phyloP scores from a whole-genome alignment of 257 asterid genomes.

The Mitragyna speciosa region DNA sequence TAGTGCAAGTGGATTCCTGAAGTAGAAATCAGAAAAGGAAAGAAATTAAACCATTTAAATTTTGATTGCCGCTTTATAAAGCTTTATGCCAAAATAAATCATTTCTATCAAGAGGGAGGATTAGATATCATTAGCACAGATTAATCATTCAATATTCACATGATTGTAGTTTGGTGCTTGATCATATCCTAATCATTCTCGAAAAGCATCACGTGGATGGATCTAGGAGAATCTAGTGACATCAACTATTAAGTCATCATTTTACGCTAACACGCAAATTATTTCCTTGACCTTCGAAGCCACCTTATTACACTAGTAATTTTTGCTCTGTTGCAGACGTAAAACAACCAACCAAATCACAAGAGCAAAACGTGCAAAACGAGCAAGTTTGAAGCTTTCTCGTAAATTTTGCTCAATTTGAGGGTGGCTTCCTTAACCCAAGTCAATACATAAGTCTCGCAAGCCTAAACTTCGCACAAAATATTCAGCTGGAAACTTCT shows the following conservation, averaged over 20 bases:
- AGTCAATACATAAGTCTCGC: not conserved
- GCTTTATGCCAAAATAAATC: not conserved
- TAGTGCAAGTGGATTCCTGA: slow-evolving; percentile 6
- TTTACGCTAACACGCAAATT: slow-evolving; percentile 12
- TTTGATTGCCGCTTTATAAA: slow-evolving; percentile 2
- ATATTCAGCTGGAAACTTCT: not conserved
- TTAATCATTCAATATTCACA: not conserved
- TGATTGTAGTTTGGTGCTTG: slow-evolving; percentile 1
- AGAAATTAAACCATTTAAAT: not conserved
- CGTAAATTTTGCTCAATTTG: not conserved
- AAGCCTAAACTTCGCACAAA: not conserved
- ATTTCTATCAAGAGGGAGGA: not conserved
- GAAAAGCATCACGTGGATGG: not conserved
- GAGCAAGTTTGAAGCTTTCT: slow-evolving; percentile 25
- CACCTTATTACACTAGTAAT: not conserved
- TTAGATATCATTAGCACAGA: not conserved
- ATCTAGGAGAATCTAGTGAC: not conserved
- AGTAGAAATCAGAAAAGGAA: not conserved
- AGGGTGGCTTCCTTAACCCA: slow-evolving; percentile 23
- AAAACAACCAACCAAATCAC: not conserved
- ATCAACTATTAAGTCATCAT: not conserved
- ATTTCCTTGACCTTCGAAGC: slow-evolving; percentile 4
- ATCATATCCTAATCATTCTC: not conserved
- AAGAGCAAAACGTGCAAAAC: slow-evolving; percentile 24
- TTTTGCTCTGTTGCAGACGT: not conserved